Conservation (phyloP, 1,284 basidiomycete species). For the Microbotryomycetes sp. region DNA sequence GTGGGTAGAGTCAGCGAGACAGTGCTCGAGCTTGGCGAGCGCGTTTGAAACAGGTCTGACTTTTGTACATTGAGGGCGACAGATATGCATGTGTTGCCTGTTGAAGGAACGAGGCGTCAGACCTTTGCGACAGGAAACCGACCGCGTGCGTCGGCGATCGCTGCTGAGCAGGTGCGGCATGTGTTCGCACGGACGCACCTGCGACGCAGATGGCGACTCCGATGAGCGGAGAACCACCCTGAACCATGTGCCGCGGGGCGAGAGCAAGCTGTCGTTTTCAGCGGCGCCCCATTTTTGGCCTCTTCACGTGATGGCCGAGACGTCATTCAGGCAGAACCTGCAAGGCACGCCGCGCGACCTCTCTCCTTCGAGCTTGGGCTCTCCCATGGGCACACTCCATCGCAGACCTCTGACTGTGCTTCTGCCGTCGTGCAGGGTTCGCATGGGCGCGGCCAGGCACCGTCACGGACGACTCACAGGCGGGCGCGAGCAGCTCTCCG, state of each 20-base stretch:
- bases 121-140: slow-evolving; percentile 40
- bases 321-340: slow-evolving; percentile 7
- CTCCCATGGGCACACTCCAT: neutral
- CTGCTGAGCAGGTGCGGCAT: too few relatives aligned
- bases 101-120: too few relatives aligned
- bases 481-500: neutral
- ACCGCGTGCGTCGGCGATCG: slow-evolving; percentile 51
- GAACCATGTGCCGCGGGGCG: slow-evolving; percentile 49
- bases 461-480: slow-evolving; percentile 21
- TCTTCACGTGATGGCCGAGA: slow-evolving; percentile 6
- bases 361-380: neutral
- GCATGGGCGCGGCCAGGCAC: slow-evolving; percentile 21
- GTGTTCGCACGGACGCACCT: slow-evolving; percentile 2
- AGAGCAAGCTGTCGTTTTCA: neutral
- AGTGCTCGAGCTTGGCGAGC: too few relatives aligned
- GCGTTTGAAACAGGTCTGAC: too few relatives aligned
- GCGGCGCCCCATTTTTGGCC: neutral
- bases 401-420: neutral
- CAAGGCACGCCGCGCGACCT: slow-evolving; percentile 1
- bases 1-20: too few relatives aligned
- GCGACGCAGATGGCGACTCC: slow-evolving; percentile 9
- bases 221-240: slow-evolving; percentile 58
- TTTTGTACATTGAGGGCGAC: neutral
- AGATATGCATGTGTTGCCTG: neutral
- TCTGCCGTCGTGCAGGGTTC: slow-evolving; percentile 10